Conservation (phyloP, 208 protist genomes). For the Herpetomonas tarakana region DNA sequence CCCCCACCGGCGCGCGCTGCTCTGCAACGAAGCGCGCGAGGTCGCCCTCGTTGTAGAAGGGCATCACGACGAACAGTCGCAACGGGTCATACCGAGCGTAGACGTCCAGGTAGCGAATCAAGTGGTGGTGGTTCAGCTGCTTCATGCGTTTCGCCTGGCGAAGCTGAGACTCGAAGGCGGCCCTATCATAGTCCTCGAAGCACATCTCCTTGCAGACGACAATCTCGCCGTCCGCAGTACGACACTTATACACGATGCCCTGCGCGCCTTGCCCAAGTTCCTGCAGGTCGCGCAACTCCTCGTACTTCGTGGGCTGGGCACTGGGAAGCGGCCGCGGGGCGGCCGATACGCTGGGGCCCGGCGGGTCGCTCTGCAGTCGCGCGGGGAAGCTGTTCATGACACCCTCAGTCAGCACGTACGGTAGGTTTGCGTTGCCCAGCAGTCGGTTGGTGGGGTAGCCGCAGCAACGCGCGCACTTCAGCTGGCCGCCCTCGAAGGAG, state of each 20-base stretch:
- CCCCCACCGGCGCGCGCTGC: constrained; percentile 46
- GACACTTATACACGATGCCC: constrained; percentile 77
- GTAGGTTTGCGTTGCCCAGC: constrained; percentile 15
- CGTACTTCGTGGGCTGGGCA: constrained; percentile 40
- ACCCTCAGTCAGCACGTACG: constrained; percentile 9
- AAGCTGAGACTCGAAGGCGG: constrained; percentile 39
- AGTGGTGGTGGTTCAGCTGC: constrained; percentile 67
- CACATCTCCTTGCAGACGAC: constrained; percentile 84
- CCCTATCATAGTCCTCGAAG: constrained; percentile 37
- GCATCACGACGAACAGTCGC: constrained; percentile 76
- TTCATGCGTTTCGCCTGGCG: constrained; percentile 67
- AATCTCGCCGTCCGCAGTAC: constrained; percentile 56
- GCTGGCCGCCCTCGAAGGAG: constrained; percentile 66
- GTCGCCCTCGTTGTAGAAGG: constrained; percentile 81
- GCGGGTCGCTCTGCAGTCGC: constrained; percentile 8
- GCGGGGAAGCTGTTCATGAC: constrained; percentile 17
- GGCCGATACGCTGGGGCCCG: background rate
- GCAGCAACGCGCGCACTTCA: constrained; percentile 73
- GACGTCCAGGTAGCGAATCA: constrained; percentile 85
- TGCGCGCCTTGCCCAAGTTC: constrained; percentile 77
- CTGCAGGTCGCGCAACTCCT: constrained; percentile 25
- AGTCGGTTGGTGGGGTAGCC: constrained; percentile 30
- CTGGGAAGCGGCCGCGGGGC: constrained; percentile 12
- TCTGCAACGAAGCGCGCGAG: constrained; percentile 57
- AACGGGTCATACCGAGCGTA: constrained; percentile 38